These are phyloP conservation scores for Calonectria montana DNA, from an alignment of 2,329 filamentous ascomycete species.

Conservation along the genomic window DNA sequence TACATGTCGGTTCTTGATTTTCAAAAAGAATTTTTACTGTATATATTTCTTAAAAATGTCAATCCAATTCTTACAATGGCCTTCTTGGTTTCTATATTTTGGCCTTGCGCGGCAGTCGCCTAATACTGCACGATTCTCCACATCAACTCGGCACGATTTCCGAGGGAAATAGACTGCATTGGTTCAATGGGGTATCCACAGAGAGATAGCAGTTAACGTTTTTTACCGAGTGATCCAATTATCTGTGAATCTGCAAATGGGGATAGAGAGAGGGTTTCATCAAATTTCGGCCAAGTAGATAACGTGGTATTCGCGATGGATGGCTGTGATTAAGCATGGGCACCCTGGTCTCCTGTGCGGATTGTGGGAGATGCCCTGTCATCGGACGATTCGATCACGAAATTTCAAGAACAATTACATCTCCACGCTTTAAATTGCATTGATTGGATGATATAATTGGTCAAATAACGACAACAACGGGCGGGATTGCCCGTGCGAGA, in stretches of 20 bases:
- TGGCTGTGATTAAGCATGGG: not conserved
- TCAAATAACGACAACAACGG: not conserved
- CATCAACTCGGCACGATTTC: not conserved
- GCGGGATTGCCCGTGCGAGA: not conserved
- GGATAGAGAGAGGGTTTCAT: not conserved
- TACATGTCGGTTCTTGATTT: not conserved
- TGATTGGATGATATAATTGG: not conserved
- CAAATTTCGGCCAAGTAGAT: not conserved
- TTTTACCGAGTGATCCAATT: not conserved
- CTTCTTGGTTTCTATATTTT: not conserved
- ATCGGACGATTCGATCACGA: not conserved
- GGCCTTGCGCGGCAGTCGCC: not conserved
- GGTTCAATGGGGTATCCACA: not conserved
- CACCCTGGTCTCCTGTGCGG: not conserved
- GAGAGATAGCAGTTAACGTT: not conserved
- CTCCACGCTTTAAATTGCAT: not conserved
- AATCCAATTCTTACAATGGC: not conserved
- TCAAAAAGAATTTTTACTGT: not conserved
- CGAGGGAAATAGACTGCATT: not conserved
- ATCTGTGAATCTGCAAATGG: not conserved
- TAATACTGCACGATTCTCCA: not conserved
- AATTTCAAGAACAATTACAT: not conserved
- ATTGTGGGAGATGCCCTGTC: not conserved
- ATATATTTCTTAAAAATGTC: not conserved
- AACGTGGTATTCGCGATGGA: not conserved